Evolutionary conservation across 345 rosid genomes (phyloP), one percentile per base, ranked within the genome.

Genomic region (Bruguiera gymnorhiza): DNA sequence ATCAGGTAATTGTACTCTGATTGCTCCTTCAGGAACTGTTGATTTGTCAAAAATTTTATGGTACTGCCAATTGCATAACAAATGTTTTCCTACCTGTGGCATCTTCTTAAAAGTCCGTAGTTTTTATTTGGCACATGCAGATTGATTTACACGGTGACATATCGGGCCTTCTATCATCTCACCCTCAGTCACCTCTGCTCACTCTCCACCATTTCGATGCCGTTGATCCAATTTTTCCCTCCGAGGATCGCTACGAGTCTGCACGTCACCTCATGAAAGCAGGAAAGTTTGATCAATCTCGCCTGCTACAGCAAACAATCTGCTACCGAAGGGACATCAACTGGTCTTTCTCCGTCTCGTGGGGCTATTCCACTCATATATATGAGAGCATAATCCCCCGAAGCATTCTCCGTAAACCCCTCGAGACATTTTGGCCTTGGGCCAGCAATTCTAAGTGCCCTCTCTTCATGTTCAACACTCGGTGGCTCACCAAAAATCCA

Each of bases 151-250:
- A 51, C 21, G 80, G 80, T 29, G 89, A 87, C 70, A 70, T 86
- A 72, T 86, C 92, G 58, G 97, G 94, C 52, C 70, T 85, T 32
- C 77, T 87, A 58, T 88, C 94, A 52, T 77, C 94, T 70, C 94
- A 86, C 58, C 92, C 86, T 8, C 86, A 77, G 56, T 16, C 79
- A 69, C 92, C 87, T 11, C 55, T 83, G 46, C 46, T 87, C 61
- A 73, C 87, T 2, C 85, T 88, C 58, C 97, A 90, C 80, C 97
- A 91, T 67, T 70, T 91, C 1, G 89, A 91, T 26, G 30, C 29
- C 27, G 36, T 86, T 64, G 68, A 83, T 67, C 92, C 95, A 6
- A 75, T 91, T 23, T 88, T 88, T 58, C 88, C 90, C 37, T 70
- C 79, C 66, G 83, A 75, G 86, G 78, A 73, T 73, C 86, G 78